Evolutionary conservation across 192 early-diverging fungal genomes (phyloP).

Genomic region (Funneliformis mosseae): DNA sequence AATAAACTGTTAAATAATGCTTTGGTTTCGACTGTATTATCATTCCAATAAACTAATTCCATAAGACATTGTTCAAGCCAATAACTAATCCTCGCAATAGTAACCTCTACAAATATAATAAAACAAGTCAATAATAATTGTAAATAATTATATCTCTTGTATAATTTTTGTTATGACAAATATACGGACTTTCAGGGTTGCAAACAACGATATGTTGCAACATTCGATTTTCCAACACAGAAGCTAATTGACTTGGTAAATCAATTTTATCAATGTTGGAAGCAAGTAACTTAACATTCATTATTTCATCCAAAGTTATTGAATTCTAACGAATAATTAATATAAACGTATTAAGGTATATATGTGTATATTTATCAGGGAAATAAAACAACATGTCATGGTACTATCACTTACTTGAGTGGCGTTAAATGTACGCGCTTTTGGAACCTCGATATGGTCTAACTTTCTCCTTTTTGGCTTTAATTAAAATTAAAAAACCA

Average conservation of each 20-base stretch:
- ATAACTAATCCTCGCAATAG: conserved; percentile 46
- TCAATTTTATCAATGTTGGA: conserved; percentile 49
- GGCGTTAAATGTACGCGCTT: conserved; percentile 38
- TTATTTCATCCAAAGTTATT: conserved; percentile 46
- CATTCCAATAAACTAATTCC: conserved; percentile 50
- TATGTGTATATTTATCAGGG: too few relatives aligned
- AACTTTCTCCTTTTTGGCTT: conserved; percentile 49
- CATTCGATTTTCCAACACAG: conserved; percentile 48
- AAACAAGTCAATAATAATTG: background rate
- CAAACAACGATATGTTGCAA: conserved; percentile 55
- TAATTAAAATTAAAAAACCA: background rate
- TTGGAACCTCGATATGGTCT: conserved; percentile 39
- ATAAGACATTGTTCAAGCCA: conserved; percentile 53
- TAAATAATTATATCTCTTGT: background rate
- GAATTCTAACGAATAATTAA: conserved; percentile 21
- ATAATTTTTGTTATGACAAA: conserved; percentile 27
- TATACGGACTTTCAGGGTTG: conserved; percentile 37
- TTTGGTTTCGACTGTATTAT: conserved; percentile 37
- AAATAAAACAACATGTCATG: background rate
- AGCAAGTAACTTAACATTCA: conserved; percentile 45
- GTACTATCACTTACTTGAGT: conserved; percentile 28
- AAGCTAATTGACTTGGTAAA: conserved; percentile 50
- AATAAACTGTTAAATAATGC: conserved; percentile 40
- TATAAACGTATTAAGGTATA: background rate
- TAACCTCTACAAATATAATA: conserved; percentile 28